Evolutionary conservation across 108 stramenopile species (phyloP), one percentile per base, ranked within the genome.

Genomic region (Skeletonema menzelii): DNA sequence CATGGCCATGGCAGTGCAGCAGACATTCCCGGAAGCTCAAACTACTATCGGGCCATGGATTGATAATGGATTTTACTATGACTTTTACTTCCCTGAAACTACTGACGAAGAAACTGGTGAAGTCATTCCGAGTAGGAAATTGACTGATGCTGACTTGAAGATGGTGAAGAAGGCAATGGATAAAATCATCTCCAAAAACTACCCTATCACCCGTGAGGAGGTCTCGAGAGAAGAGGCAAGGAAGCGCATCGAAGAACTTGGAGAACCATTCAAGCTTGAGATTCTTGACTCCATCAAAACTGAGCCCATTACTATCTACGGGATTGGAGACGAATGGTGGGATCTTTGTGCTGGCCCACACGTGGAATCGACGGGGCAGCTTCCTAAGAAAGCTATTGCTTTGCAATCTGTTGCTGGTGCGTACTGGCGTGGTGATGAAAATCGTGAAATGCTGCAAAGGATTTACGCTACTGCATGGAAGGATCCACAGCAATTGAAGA

Each of bases 361-460:
- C 73, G 92, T 98, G 11, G 93, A 95, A 62, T 82, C 85, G 22
- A 98, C 98, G 19, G 89, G 87, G 0, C 79, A 87, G 65, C 70
- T 94, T 47, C 90, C 91, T 38, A 94, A 90, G 62, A 94, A 96
- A 82, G 96, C 88, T 14, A 82, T 97, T 59, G 65, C 77, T 35
- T 74, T 97, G 55, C 88, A 92, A 68, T 90, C 82, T 65, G 91
- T 98, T n/a, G 97, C 96, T 0, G 97, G 97, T 8, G 96, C 97
- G n/a, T 98, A 98, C 81, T 98, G 98, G 98, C 82, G 98, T 22
- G 98, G 98, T n/a, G 95, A 98, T 76, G 98, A 98, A 77, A 95
- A 94, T 6, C 82, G 95, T 17, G 91, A 92, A 79, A 95, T 95
- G 92, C 75, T 97, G 19, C 91, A 94, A 82, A 79, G 98, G 24